Evolutionary conservation across 2,329 filamentous ascomycete genomes (phyloP), one percentile per base, ranked within the genome.

Genomic region (Polytolypa hystricis): DNA sequence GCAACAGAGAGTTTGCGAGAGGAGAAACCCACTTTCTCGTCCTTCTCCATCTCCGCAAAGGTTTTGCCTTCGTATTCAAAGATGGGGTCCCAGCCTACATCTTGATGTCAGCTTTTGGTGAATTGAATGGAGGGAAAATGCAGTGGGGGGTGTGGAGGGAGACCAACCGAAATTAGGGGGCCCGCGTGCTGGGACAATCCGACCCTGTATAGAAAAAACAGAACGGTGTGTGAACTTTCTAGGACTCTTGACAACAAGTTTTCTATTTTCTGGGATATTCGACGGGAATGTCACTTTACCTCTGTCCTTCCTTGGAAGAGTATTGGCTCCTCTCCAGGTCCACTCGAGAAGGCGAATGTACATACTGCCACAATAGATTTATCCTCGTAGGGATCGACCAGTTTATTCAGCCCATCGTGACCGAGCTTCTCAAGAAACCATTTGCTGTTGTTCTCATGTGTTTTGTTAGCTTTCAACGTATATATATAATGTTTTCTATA

Each of bases 41-140:
- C 67, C 45, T 78, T 87, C 35, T 85, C 81, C 91, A 98, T 98
- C 66, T 98, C 91, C 18, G 91, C 91, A 57, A 93, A 80, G 66
- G 91, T 98, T 62, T 84, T 68, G 28, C 87, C 87, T 46, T 93
- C 73, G 49, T 93, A 89, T 64, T 98, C 91, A 52, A 98, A 98
- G 46, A 93, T 81, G 2, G 91, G 77, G 59, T 98, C 91, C 91
- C 91, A 98, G 30, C 89, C 87, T 93, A 30, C 9, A 12, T 35
- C 20, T 17, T 30, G 20, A n/a, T 11, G 28, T 45, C 31, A 44
- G 37, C 25, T 19, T 4, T 11, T 31, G 17, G 32, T 49, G 33
- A 47, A 47, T 48, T 19, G 39, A 31, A 17, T 10, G 20, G 25
- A 16, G 17, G 14, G 11, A 30, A 30, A 17, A 11, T 23, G 11